A percentile compares a stretch with the other conserved stretches of the same genome.
phyloP scores from a whole-genome alignment of 75 land plant species.

The Cupressus sempervirens region DNA sequence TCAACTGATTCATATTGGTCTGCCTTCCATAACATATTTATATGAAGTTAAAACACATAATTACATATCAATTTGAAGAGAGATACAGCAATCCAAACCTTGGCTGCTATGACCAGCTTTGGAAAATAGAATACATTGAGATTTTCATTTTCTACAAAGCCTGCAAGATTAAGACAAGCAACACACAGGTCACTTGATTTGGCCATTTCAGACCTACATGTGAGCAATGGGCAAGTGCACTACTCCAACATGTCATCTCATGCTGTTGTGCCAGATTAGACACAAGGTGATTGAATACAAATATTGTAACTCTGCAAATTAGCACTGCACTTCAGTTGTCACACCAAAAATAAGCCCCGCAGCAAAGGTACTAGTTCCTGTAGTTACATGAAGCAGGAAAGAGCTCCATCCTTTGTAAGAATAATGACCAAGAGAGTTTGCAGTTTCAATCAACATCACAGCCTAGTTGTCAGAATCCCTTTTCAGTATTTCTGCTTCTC shows the following conservation, averaged over 20 bases:
- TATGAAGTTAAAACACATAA: neutral
- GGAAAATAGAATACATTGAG: conserved; percentile 8
- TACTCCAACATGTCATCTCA: neutral
- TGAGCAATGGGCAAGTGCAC: neutral
- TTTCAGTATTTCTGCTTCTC: conserved; percentile 24
- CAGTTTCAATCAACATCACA: neutral
- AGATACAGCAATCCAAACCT: neutral
- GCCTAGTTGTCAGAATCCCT: neutral
- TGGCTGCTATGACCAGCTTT: neutral
- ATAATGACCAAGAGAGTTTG: neutral
- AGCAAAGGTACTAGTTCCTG: neutral
- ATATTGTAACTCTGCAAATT: conserved; percentile 3
- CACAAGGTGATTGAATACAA: neutral
- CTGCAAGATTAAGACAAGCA: conserved; percentile 4
- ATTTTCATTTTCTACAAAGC: neutral
- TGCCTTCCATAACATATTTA: neutral
- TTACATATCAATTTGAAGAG: conserved; percentile 4
- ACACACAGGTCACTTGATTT: conserved; percentile 6
- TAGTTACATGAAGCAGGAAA: neutral
- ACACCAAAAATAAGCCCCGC: neutral
- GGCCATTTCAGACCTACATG: neutral
- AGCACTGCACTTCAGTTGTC: neutral
- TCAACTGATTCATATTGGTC: neutral
- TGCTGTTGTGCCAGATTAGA: neutral
- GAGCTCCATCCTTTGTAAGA: neutral